Evolutionary conservation across 2,329 filamentous ascomycete genomes (phyloP), one percentile per base, ranked within the genome.

Genomic region (Clonostachys chloroleuca): DNA sequence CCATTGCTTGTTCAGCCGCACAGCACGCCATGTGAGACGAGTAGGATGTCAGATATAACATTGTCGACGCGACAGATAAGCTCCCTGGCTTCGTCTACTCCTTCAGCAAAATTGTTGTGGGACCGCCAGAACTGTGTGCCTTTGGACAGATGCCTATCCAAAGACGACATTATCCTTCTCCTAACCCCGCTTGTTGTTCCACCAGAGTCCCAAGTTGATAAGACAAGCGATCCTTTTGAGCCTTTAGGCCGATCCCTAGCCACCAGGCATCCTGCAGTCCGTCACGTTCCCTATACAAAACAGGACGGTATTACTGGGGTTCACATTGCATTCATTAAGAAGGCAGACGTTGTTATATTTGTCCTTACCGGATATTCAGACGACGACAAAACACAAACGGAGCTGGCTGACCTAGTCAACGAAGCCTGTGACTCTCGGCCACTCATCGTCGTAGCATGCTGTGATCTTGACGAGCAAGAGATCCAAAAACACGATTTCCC

Each of bases 201-300:
- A 42, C 59, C 67, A 51, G 69, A 65, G 54, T 65, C 63, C 49
- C 65, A 65, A 53, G 55, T 67, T 41, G 57, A 64, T 41, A 68
- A 71, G 50, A 64, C 63, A 41, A 72, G 66, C 56, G 87, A 92
- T 59, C 87, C 87, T 0, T 91, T 91, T 58, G 86, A 91, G 62
- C 75, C 78, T 13, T 69, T 92, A 16, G 87, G 87, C 17, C 75
- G 77, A 51, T 77, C 81, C 41, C 63, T 92, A 43, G 78, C 81
- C 43, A 69, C 66, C 43, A 72, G 77, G 54, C 83, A 87, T 57
- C 67, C 74, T 4, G 74, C 73, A 61, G 73, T 91, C 51, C 80
- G 84, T 17, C 87, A 91, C 59, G 80, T 89, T 40, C 86, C 87
- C 6, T 92, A 89, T 57, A 80, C 82, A 6, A 77, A 81, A 42